Conservation (phyloP, 176 grass and related monocot species). For the Puccinellia tenuiflora region DNA sequence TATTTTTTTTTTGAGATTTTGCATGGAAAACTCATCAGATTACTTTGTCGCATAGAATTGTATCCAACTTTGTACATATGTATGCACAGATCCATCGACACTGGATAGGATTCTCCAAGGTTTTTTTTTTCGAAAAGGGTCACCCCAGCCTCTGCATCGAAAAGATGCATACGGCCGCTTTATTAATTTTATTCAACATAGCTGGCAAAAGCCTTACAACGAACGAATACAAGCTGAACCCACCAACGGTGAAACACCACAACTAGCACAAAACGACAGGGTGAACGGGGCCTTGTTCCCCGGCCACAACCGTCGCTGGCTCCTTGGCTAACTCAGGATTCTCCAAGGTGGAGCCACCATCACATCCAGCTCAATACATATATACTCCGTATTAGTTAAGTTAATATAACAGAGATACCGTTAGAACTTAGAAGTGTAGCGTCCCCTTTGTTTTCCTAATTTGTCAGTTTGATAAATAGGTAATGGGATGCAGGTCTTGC, state of each 20-base stretch:
- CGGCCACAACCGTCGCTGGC: too few relatives aligned
- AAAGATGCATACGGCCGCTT: too few relatives aligned
- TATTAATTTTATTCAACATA: too few relatives aligned
- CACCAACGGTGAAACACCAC: too few relatives aligned
- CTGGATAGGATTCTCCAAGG: not conserved
- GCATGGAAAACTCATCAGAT: not conserved
- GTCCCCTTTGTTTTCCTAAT: not conserved
- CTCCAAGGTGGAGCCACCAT: not conserved
- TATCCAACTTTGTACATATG: not conserved
- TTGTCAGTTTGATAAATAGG: not conserved
- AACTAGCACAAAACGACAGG: too few relatives aligned
- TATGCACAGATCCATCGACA: not conserved
- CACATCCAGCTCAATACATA: not conserved
- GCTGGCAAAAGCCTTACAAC: too few relatives aligned
- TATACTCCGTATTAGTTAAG: not conserved
- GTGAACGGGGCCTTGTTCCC: too few relatives aligned
- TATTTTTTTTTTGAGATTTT: not conserved
- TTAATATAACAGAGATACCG: not conserved
- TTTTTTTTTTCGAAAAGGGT: too few relatives aligned
- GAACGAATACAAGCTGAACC: too few relatives aligned
- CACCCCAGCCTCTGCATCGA: too few relatives aligned
- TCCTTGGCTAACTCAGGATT: too few relatives aligned
- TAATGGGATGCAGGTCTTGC: not conserved
- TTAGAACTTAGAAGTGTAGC: not conserved
- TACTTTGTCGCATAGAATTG: not conserved